Evolutionary conservation across 202 grass and related monocot species (phyloP), one percentile per base, ranked within the genome.

Genomic region (Brachypodium distachyon): DNA sequence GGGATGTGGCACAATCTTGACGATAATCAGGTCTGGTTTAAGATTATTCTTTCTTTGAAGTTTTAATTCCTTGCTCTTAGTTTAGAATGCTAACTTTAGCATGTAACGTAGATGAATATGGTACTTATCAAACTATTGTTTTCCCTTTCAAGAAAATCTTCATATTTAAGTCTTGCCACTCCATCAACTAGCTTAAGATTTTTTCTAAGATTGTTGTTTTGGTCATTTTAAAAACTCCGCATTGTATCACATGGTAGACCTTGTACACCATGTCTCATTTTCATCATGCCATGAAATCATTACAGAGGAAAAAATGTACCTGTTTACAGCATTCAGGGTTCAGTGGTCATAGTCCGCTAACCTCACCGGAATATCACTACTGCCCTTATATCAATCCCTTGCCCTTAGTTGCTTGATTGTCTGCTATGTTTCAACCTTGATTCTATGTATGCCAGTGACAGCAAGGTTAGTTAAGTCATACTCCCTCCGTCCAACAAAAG

Each of bases 1-100:
- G 87, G 96, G 73, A 91, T 96, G 92, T 99, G 96, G 96, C 96
- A 99, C 79, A 92, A 87, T 87, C 91, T 98, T 79, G 91, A 98
- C 47, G 96, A 99, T 95, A 99, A 99, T 53, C 81, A 96, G 96
- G 96, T 94, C 82, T 76, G 68, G 42, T 66, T 42, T 59, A 50
- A 9, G 38, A 27, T 58, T 68, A 41, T 0, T 58, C 70, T 67
- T 74, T 26, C 17, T 0, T 18, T 80, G 59, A 51, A 73, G 27
- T 44, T 58, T 38, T 89, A 72, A 48, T 46, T 5, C 18, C 60
- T 79, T 32, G 7, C 51, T 61, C 69, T 28, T 62, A 32, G 9
- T 72, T 88, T 12, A 56, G 32, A 55, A 11, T 69, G 29, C 31
- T 74, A 61, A 17, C 27, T 46, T 74, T 40, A 70, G 1, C 54